These are phyloP conservation scores for Iris macrosiphon DNA, from an alignment of 106 monocot species.

Conservation along the genomic window DNA sequence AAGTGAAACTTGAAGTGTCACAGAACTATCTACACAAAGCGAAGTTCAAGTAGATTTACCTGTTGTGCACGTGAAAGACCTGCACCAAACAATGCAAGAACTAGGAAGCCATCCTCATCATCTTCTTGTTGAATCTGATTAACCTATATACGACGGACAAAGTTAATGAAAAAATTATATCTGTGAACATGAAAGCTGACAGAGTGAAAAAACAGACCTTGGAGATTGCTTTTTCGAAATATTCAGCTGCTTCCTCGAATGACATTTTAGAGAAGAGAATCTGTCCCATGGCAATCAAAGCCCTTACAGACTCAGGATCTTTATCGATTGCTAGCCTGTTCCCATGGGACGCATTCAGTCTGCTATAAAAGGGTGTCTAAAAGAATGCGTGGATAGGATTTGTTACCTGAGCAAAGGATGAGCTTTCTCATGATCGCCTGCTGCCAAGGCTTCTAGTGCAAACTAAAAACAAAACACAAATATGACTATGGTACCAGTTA, in stretches of 20 bases:
- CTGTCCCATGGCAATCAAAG: constrained; percentile 74
- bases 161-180: background rate
- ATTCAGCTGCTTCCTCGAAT: constrained; percentile 62
- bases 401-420: constrained; percentile 49
- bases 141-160: background rate
- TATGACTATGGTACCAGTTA: background rate
- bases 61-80: constrained; percentile 60
- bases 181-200: background rate
- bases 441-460: constrained; percentile 47
- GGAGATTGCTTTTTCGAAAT: constrained; percentile 76
- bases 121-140: constrained; percentile 45
- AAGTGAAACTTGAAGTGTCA: background rate
- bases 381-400: background rate
- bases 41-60: constrained; percentile 23
- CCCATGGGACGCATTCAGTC: too few relatives aligned
- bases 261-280: constrained; percentile 48
- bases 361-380: background rate
- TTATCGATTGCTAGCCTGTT: constrained; percentile 65
- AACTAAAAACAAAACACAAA: constrained; percentile 18
- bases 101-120: constrained; percentile 48
- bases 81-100: constrained; percentile 71
- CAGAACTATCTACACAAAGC: background rate
- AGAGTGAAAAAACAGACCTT: constrained; percentile 36
- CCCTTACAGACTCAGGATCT: constrained; percentile 63
- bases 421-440: constrained; percentile 48